Base-by-base conservation (phyloP, 352 stramenopile genomes). In the Pythium rishiriense region DNA sequence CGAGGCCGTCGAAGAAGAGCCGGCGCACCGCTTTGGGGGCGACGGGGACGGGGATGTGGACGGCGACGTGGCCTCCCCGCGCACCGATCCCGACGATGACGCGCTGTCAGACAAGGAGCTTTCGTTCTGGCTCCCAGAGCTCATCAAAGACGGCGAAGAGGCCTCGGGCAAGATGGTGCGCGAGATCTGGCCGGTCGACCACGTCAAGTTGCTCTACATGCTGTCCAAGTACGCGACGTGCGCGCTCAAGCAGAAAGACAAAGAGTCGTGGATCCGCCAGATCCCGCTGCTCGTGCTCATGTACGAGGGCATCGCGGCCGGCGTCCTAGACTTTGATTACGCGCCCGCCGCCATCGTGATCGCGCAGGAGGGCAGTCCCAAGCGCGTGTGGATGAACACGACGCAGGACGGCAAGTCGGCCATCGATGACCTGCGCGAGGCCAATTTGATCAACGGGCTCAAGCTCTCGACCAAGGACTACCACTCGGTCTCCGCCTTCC, bases 241-340 rank as follows among this genome's bases (percentile, higher is more conserved):
- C 58, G 91, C 91, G 0, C 72, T 76, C 31, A 82, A 79, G 11
- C 72, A 81, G 10, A 78, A 96, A 8, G 87, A 97, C 43, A 95
- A 95, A 35, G 93, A 98, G 69, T 78, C 91, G 61, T 98, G 96
- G 96, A 91, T 98, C 47, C 83, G 94, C 21, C 97, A 98, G 71
- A 92, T 91, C 41, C 88, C 96, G 33, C 61, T 99, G 33, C 79
- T 97, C 19, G 95, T 98, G 59, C 75, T 98, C 11, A 80, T 88
- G 73, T 88, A 87, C 63, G 79, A 88, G 62, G 79, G 79, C 25
- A 88, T 88, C 53, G 78, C 74, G 10, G 70, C 75, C 15, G 77
- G 77, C 4, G 75, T 68, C 24, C 66, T 88, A 1, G 81, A 85
- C 63, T 88, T 88, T 47, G 79, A 88, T 62, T 88, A 88, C 59